Percentiles rank a stretch among this genome's conserved stretches.
phyloP scores from a whole-genome alignment of 2,329 filamentous ascomycete species.

The Ophiostoma angusticollis region DNA sequence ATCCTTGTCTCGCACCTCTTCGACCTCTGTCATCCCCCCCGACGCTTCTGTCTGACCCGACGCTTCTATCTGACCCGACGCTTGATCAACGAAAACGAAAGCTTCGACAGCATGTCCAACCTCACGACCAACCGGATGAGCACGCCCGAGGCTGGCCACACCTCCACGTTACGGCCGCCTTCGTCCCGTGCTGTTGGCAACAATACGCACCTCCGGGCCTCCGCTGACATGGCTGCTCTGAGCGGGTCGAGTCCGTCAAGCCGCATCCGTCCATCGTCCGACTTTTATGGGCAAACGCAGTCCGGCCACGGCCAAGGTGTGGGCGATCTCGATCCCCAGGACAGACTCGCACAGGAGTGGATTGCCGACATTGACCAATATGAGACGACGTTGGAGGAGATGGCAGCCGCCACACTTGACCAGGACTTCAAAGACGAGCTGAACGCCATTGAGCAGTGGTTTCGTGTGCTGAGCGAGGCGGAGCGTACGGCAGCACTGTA shows the following conservation, averaged over 20 bases:
- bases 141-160: constrained; percentile 80
- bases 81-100: too few species aligned
- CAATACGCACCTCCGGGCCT: constrained; percentile 75
- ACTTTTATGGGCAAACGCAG: constrained; percentile 75
- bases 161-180: constrained; percentile 71
- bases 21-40: too few species aligned
- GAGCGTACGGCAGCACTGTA: constrained; percentile 93
- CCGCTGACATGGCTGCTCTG: constrained; percentile 88
- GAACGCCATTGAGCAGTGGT: constrained; percentile 99
- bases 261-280: constrained; percentile 85
- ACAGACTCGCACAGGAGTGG: constrained; percentile 95
- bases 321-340: constrained; percentile 67
- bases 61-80: too few species aligned
- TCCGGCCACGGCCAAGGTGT: constrained; percentile 54
- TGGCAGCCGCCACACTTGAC: constrained; percentile 96
- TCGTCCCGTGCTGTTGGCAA: constrained; percentile 64
- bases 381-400: constrained; percentile 96
- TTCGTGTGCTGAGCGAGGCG: constrained; percentile 90
- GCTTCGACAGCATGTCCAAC: constrained; percentile 51
- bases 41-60: too few species aligned
- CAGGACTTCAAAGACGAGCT: constrained; percentile 99
- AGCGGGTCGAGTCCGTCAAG: constrained; percentile 50
- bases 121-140: constrained; percentile 82
- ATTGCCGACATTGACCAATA: constrained; percentile 98
- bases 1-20: too few species aligned